A percentile compares a stretch with the other conserved stretches of the same genome.
These are phyloP conservation scores for Gentiana dahurica DNA, from an alignment of 257 asterid species.

Conservation along the genomic window DNA sequence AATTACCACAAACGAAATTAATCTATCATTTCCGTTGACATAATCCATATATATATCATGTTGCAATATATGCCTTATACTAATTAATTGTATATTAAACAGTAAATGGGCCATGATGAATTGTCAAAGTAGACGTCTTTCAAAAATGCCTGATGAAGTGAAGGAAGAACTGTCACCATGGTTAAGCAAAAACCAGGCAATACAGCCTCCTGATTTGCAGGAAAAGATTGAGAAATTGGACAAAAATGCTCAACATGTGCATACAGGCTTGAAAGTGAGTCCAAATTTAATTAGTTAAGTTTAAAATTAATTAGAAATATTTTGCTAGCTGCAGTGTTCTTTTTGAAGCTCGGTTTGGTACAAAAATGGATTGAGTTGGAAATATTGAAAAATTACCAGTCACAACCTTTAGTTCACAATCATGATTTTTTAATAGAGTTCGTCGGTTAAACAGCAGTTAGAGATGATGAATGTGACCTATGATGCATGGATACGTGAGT, in stretches of 20 bases:
- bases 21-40: no score
- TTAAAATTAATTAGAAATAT: neutral
- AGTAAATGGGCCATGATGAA: conserved; percentile 98
- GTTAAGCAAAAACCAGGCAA: conserved; percentile 68
- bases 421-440: no score
- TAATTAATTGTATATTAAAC: conserved; percentile 4
- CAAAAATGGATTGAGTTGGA: conserved; percentile 85
- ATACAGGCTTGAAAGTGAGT: conserved; percentile 52
- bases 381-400: conserved; percentile 14
- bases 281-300: neutral
- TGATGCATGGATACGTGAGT: conserved; percentile 46
- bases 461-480: conserved; percentile 89
- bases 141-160: conserved; percentile 86
- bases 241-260: conserved; percentile 20
- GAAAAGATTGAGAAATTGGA: conserved; percentile 52
- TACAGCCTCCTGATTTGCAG: conserved; percentile 39
- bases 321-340: neutral
- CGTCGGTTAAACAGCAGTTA: conserved; percentile 29
- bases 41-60: no score
- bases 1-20: neutral
- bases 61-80: no score
- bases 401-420: no score
- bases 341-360: conserved; percentile 21
- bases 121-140: conserved; percentile 67
- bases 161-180: conserved; percentile 72